Conservation (phyloP, 176 grass and related monocot species). For the Hordeum vulgare region DNA sequence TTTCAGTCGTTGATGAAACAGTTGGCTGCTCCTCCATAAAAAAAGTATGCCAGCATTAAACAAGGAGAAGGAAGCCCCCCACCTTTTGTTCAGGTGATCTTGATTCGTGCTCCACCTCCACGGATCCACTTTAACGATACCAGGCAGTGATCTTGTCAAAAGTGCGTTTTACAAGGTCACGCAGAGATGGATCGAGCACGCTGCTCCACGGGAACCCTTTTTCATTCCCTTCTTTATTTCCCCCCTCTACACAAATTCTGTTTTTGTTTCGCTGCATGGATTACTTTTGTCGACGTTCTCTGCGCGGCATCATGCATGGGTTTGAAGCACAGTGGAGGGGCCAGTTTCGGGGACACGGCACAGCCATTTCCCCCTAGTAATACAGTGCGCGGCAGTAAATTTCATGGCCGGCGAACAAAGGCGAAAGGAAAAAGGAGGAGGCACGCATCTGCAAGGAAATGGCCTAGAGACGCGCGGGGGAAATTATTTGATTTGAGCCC, state of each 20-base stretch:
- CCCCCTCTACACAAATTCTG: background rate
- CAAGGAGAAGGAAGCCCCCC: background rate
- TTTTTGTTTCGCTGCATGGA: background rate
- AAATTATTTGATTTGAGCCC: conserved; percentile 21
- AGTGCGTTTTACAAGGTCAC: background rate
- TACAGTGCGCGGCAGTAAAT: background rate
- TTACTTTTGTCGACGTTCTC: background rate
- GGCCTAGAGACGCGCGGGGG: background rate
- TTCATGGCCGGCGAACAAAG: background rate
- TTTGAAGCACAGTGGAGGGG: background rate
- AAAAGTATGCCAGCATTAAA: background rate
- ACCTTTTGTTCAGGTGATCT: background rate
- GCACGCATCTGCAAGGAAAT: background rate
- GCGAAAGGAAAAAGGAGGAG: background rate
- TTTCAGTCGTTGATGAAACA: background rate
- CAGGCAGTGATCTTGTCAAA: background rate
- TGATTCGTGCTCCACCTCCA: background rate
- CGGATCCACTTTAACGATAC: background rate
- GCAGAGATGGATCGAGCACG: background rate
- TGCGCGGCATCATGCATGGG: background rate
- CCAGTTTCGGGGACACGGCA: background rate
- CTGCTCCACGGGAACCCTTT: background rate
- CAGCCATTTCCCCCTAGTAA: background rate
- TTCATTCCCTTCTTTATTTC: background rate
- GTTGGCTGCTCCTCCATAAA: background rate